phyloP scores from a whole-genome alignment of 73 alveolate genomes.

The Halteria grandinella region DNA sequence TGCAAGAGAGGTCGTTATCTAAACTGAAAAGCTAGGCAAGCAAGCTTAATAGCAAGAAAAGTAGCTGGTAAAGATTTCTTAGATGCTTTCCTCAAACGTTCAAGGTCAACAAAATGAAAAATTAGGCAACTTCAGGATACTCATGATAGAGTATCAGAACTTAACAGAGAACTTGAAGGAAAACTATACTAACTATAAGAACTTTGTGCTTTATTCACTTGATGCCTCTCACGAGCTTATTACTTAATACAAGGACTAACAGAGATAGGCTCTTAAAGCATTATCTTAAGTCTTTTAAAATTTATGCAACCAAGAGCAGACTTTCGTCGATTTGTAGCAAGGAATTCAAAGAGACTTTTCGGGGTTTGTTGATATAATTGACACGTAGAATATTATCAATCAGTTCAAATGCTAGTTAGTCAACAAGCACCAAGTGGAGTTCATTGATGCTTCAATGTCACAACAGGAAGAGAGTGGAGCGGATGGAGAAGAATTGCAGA shows the following conservation, averaged over 20 bases:
- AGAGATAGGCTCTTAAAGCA: neutral
- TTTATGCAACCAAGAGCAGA: constrained; percentile 34
- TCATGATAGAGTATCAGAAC: constrained; percentile 29
- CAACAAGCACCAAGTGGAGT: constrained; percentile 24
- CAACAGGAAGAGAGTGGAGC: no score
- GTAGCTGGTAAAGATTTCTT: constrained; percentile 10
- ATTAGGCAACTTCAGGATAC: neutral
- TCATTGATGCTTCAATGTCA: no score
- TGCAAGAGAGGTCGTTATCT: constrained; percentile 1
- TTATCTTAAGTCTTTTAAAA: constrained; percentile 6
- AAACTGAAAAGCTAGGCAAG: constrained; percentile 28
- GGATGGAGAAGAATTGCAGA: no score
- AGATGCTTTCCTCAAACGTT: neutral
- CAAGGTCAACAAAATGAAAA: constrained; percentile 8
- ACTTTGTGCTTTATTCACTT: constrained; percentile 5
- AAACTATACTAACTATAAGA: neutral
- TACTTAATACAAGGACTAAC: constrained; percentile 17
- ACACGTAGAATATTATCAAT: constrained; percentile 23
- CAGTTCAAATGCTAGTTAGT: constrained; percentile 15
- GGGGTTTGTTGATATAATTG: constrained; percentile 26
- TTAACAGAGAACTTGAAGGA: constrained; percentile 33
- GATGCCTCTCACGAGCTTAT: constrained; percentile 25
- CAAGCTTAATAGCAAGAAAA: constrained; percentile 1
- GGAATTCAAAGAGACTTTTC: constrained; percentile 10
- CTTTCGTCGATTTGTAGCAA: constrained; percentile 39